These are phyloP conservation scores for Colletotrichum salicis DNA, from an alignment of 2,329 filamentous ascomycete species.

Conservation along the genomic window DNA sequence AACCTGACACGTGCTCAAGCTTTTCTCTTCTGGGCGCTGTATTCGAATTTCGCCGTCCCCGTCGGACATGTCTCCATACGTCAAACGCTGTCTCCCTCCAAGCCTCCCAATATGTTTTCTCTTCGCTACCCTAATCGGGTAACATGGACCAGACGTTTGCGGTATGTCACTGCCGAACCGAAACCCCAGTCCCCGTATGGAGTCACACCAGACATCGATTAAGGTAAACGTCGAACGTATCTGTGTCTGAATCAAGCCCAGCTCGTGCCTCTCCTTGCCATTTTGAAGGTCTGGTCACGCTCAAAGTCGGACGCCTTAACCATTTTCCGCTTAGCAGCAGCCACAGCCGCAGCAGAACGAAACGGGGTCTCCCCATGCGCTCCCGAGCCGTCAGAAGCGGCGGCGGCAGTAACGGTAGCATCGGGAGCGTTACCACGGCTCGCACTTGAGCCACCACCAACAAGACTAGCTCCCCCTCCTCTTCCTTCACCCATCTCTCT, in stretches of 20 bases:
- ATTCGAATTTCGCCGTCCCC: neutral
- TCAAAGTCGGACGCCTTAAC: neutral
- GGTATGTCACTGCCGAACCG: neutral
- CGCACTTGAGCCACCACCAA: neutral
- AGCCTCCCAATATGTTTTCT: neutral
- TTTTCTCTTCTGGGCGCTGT: neutral
- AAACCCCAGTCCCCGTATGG: neutral
- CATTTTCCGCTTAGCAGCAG: neutral
- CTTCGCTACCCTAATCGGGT: neutral
- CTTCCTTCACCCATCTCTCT: neutral
- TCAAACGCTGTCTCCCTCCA: neutral
- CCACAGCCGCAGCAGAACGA: neutral
- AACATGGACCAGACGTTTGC: neutral
- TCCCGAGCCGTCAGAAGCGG: slow-evolving; percentile 2
- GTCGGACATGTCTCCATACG: neutral
- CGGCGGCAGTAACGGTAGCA: neutral
- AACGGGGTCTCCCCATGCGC: slow-evolving; percentile 15
- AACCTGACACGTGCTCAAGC: slow-evolving; percentile 22
- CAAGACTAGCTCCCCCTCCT: too few species aligned
- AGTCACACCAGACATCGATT: neutral
- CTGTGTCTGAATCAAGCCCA: neutral
- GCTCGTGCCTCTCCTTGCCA: neutral
- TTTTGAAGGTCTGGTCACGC: neutral
- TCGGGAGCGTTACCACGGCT: neutral
- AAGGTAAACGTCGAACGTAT: neutral